phyloP scores from a whole-genome alignment of 2,329 filamentous ascomycete genomes.

The Pseudophaeomoniella oleicola region DNA sequence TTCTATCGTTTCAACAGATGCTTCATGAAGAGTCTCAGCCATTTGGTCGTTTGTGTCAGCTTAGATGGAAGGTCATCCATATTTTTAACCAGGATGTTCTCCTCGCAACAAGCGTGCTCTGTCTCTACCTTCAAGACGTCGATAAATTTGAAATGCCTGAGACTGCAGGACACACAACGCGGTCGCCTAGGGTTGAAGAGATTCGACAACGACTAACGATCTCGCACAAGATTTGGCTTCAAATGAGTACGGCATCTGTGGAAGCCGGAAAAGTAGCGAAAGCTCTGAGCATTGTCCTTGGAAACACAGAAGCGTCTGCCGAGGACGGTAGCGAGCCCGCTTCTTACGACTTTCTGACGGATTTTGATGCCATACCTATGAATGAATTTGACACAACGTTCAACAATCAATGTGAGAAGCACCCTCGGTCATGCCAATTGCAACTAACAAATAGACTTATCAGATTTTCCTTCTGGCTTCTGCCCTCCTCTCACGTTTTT shows the following conservation, averaged over 20 bases:
- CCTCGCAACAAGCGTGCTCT: constrained; percentile 15
- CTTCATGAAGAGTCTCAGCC: constrained; percentile 15
- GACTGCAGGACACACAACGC: constrained; percentile 11
- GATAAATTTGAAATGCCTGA: constrained; percentile 12
- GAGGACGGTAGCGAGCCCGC: constrained; percentile 9
- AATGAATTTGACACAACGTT: constrained; percentile 13
- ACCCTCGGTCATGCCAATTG: constrained; percentile 11
- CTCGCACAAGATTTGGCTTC: constrained; percentile 15
- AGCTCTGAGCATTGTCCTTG: constrained; percentile 16
- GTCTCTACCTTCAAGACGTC: constrained; percentile 14
- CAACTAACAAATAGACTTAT: constrained; percentile 11
- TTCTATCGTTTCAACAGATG: constrained; percentile 14
- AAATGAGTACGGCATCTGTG: constrained; percentile 13
- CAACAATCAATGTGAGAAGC: constrained; percentile 14
- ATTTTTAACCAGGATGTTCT: constrained; percentile 15
- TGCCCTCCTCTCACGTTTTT: constrained; percentile 14
- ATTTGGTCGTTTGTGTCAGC: constrained; percentile 14
- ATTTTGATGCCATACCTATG: constrained; percentile 13
- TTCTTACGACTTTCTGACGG: constrained; percentile 14
- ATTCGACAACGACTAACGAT: constrained; percentile 13
- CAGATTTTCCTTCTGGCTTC: constrained; percentile 13
- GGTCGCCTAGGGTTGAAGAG: constrained; percentile 12
- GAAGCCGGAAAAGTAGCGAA: constrained; percentile 16
- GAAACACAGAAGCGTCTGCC: constrained; percentile 12
- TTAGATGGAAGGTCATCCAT: constrained; percentile 14